A percentile compares a stretch with the other conserved stretches of the same genome.
These are phyloP conservation scores for Haematococcus lacustris DNA, from an alignment of 139 green algal genomes.

Conservation along the genomic window DNA sequence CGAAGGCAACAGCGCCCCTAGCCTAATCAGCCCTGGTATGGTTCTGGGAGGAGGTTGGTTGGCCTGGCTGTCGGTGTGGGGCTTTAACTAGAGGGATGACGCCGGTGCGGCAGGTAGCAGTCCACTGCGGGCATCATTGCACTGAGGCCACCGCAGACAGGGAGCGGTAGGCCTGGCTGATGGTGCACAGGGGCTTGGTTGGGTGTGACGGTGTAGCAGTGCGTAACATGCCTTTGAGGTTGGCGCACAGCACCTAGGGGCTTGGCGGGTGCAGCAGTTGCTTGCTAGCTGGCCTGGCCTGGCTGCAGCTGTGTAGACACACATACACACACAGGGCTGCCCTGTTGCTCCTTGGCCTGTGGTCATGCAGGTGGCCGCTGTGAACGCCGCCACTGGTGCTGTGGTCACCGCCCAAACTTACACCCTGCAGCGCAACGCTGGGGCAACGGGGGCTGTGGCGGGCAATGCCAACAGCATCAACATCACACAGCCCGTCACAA, in stretches of 20 bases:
- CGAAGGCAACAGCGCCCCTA: background rate
- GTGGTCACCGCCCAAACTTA: background rate
- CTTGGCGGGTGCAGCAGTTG: background rate
- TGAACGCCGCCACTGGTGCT: background rate
- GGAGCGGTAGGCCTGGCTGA: too few relatives aligned
- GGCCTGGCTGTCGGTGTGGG: background rate
- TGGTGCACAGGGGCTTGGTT: too few relatives aligned
- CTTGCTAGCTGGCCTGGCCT: background rate
- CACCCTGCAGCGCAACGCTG: conserved; percentile 7
- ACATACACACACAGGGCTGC: background rate
- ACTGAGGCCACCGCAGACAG: too few relatives aligned
- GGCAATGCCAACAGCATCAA: background rate
- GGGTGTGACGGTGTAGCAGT: background rate
- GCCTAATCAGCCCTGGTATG: conserved; percentile 9
- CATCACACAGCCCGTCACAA: conserved; percentile 6
- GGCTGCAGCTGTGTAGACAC: background rate
- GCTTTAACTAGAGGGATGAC: too few relatives aligned
- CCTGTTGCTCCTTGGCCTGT: background rate
- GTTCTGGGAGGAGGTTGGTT: too few relatives aligned
- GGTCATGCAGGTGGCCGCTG: background rate
- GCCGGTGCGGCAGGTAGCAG: too few relatives aligned
- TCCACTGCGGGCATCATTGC: too few relatives aligned
- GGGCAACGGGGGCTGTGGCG: background rate
- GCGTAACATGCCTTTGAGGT: background rate
- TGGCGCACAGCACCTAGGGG: background rate